Evolutionary conservation across 352 stramenopile genomes (phyloP), one percentile per base, ranked within the genome.

Genomic region (Elongisporangium prolatum): DNA sequence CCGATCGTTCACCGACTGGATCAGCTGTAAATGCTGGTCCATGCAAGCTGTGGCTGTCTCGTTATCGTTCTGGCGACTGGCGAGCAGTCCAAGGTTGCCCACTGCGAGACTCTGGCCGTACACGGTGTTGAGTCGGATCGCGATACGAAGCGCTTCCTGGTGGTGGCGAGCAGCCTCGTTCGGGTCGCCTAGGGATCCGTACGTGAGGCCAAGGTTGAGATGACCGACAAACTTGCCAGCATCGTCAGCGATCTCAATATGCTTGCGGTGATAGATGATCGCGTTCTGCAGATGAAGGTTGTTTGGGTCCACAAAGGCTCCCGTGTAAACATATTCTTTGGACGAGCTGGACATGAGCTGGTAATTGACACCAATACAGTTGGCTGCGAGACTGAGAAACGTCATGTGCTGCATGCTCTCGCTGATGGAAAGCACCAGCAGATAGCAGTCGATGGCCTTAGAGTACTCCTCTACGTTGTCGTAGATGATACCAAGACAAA

Each of bases 301-400:
- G 18, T 68, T 59, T 2, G 69, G 25, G 48, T 88, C 75, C 7
- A 89, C 67, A 47, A 91, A 91, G 28, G 80, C 82, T 48, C 83
- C 85, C 5, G 77, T 90, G 74, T 93, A 94, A n/a, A 69, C 56
- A 51, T 68, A 87, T 48, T 88, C 74, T 62, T 83, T 87, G 21
- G 64, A 64, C 0, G 62, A 69, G 3, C 75, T 87, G 11, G 82
- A 84, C 21, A 84, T 60, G 4, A 94, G 69, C 72, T 95, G 88
- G 60, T 92, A 91, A 68, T 96, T 75, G 59, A 97, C 85, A 21
- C 89, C 89, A 52, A 96, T 96, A 65, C 86, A 96, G 59, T 96
- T 95, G 48, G 89, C 71, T 7, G 86, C 86, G 17, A 97, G 68
- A 3, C 66, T 79, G 53, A 87, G 80, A 59, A 92, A 93, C 21